Evolutionary conservation across 345 rosid species (phyloP), one percentile per base, ranked within the genome.

Genomic region (Excoecaria cochinchinensis): DNA sequence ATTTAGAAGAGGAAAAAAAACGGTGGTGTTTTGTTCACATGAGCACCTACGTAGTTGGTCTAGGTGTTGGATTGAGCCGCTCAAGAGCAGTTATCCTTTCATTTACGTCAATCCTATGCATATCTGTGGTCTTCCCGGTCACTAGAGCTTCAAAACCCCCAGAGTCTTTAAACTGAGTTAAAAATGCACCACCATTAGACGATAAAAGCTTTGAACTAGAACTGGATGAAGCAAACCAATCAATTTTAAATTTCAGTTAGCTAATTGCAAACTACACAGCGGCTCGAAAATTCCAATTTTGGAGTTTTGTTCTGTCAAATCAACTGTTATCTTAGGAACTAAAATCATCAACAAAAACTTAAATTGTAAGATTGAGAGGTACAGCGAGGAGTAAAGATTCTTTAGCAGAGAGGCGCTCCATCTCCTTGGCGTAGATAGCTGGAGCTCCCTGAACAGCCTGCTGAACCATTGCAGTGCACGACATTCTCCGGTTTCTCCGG

Each of bases 341-440:
- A 42, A 53, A 57, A 31, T 39, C 66, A 72, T 48, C 15, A 39
- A 40, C 19, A 2, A 16, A 19, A 25, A 60, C 4, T 47, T 8
- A 47, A 59, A 31, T 53, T 10, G n/a, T 52, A 6, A 16, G 64
- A 9, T 5, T 25, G 12, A 4, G 71, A 57, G 86, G 76, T 80
- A 95, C 99, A 15, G 99, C 96, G 58, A 95, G 92, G 70, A 95
- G 90, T 52, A 95, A 87, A 1, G 98, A 95, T 78, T 95, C 99
- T 78, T 95, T 95, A 66, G 99, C 99, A 52, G 98, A 90, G 76
- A 95, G 98, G 13, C 99, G 82, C 78, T 95, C 99, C 99, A 95
- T 95, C 73, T 87, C 97, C 82, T 90, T 90, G 62, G 99, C 99
- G 80, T 95, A 91, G 51, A 88, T 74, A 1, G 93, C 91, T 22